Base-by-base conservation (phyloP, 2,329 filamentous ascomycete genomes). In the Penicillium nordicum region DNA sequence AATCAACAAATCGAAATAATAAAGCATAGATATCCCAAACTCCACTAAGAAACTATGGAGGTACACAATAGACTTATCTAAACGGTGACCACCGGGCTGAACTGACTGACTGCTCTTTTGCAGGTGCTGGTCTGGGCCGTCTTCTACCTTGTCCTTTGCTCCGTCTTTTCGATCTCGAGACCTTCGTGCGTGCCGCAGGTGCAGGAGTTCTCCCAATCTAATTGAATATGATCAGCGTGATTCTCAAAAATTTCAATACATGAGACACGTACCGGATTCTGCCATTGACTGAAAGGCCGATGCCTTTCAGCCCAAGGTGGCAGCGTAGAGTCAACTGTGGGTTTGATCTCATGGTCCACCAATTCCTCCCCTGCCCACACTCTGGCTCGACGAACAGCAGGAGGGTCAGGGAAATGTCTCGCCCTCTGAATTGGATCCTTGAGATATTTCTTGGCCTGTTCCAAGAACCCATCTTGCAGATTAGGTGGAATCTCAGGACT, bases 331-430 rank as follows among this genome's bases (percentile, higher is more conserved):
- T 49, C 29, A 10, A 55, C 29, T 10, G 21, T 23, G n/a, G 45
- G 30, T 29, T 41, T 46, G 23, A 38, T 42, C 4, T 37, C 18
- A 23, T 42, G 37, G 27, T 10, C n/a, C 16, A n/a, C 10, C 44
- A 53, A 41, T 32, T 55, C 52, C 25, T 55, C 52, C 30, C 52
- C 52, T 43, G 52, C 45, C 52, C 52, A 55, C 8, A 55, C 47
- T 23, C 52, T 49, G 10, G 18, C 6, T 18, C 52, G 37, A 11
- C 46, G 52, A 23, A 55, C 38, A 43, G 46, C 38, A 12, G 36
- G 10, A 50, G 52, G 52, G 23, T 55, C 46, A 43, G 52, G 52
- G 23, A 50, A 55, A 30, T 50, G n/a, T n/a, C 8, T 50, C 6
- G 5, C 7, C 12, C 38, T 32, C 29, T 27, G 29, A 1, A 21